Percentiles rank a stretch among this genome's conserved stretches.
Evolutionary conservation across 2,329 filamentous ascomycete species (phyloP).

Genomic region (Phaeoacremonium minimum): DNA sequence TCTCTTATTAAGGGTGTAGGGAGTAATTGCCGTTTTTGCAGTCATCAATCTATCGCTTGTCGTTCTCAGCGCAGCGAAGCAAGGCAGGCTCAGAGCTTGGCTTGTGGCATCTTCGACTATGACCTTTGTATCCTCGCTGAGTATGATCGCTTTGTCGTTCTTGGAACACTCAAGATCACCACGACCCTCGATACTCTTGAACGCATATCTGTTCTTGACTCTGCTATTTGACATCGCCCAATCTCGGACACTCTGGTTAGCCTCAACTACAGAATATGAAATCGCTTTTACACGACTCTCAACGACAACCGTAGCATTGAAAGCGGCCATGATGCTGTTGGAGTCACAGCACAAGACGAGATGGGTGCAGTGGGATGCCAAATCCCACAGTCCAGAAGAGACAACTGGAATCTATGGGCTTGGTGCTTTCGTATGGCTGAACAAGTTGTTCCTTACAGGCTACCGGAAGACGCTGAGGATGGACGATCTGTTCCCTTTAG

Average conservation of each 20-base stretch:
- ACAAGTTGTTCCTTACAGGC: constrained; percentile 21
- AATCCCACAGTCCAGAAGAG: constrained; percentile 31
- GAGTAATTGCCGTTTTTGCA: constrained; percentile 16
- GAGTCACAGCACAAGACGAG: constrained; percentile 32
- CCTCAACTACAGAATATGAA: constrained; percentile 7
- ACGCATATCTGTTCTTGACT: constrained; percentile 33
- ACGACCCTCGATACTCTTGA: constrained; percentile 37
- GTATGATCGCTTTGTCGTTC: constrained; percentile 24
- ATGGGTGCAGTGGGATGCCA: constrained; percentile 31
- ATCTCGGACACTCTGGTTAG: constrained; percentile 36
- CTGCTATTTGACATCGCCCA: constrained; percentile 38
- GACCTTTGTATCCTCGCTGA: constrained; percentile 17
- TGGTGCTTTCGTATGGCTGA: constrained; percentile 24
- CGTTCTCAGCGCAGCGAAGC: constrained; percentile 18
- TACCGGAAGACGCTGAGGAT: constrained; percentile 23
- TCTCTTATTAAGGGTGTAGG: constrained; percentile 11
- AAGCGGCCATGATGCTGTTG: constrained; percentile 27
- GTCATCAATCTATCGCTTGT: constrained; percentile 25
- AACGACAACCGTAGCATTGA: constrained; percentile 15
- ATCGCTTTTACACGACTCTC: constrained; percentile 9
- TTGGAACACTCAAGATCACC: constrained; percentile 23
- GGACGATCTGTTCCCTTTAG: constrained; percentile 24
- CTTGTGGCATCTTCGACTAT: constrained; percentile 16
- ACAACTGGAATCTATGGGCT: constrained; percentile 22
- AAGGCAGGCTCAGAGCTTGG: constrained; percentile 9